Evolutionary conservation across 352 stramenopile genomes (phyloP).

Genomic region (Phytophthora cryptogea): DNA sequence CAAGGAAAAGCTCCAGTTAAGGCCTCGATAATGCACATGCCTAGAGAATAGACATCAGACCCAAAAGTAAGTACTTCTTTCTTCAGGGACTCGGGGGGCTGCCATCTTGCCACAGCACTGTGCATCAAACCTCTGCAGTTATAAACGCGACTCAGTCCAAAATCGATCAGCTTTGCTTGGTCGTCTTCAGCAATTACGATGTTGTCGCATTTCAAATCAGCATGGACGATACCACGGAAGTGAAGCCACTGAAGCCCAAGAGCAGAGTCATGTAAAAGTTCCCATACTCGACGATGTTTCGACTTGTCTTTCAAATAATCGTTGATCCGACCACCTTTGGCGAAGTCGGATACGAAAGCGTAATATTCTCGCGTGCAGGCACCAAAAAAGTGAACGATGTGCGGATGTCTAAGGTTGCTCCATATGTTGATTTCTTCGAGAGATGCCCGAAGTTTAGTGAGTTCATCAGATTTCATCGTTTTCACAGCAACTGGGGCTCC

Average conservation of each 20-base stretch:
- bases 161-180: not conserved
- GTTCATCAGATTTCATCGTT: not conserved
- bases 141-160: not conserved
- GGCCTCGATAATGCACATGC: not conserved
- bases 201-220: not conserved
- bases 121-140: not conserved
- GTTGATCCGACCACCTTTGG: not conserved
- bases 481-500: not conserved
- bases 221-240: not conserved
- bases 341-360: not conserved
- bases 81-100: not conserved
- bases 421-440: not conserved
- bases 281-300: not conserved
- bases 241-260: constrained; percentile 2
- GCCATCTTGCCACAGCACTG: not conserved
- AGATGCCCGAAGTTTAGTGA: not conserved
- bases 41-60: not conserved
- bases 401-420: not conserved
- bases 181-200: not conserved
- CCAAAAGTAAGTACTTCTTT: not conserved
- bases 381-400: not conserved
- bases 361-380: not conserved
- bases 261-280: not conserved
- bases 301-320: not conserved
- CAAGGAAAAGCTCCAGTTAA: not conserved